These are phyloP conservation scores for Claviceps spartinae DNA, from an alignment of 2,329 filamentous ascomycete species.

Conservation along the genomic window DNA sequence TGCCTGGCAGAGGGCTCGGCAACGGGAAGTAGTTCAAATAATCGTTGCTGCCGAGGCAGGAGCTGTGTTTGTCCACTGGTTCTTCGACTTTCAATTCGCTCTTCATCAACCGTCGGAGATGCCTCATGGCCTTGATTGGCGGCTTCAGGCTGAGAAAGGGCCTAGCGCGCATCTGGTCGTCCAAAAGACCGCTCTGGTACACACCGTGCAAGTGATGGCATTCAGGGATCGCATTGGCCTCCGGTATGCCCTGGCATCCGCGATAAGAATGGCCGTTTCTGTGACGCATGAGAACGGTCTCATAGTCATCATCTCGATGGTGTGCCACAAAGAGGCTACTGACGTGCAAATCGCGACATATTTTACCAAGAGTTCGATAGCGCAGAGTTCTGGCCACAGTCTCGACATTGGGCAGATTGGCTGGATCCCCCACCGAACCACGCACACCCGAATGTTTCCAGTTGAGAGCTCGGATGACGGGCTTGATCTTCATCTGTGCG, in stretches of 20 bases:
- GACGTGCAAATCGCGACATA: conserved; percentile 39
- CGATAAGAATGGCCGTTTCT: conserved; percentile 50
- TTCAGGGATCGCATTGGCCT: conserved; percentile 62
- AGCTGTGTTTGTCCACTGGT: conserved; percentile 7
- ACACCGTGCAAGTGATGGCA: conserved; percentile 63
- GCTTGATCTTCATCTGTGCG: conserved; percentile 21
- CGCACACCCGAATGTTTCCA: conserved; percentile 29
- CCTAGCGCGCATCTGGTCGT: conserved; percentile 25
- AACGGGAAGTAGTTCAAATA: conserved; percentile 14
- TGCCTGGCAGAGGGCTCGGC: conserved; percentile 8
- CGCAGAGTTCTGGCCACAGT: conserved; percentile 59
- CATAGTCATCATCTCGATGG: conserved; percentile 81
- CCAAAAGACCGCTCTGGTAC: conserved; percentile 47
- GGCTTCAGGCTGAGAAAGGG: conserved; percentile 28
- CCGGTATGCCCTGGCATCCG: conserved; percentile 59
- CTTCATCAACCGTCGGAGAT: conserved; percentile 16
- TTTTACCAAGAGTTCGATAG: conserved; percentile 55
- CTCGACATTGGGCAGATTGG: conserved; percentile 52
- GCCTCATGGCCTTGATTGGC: conserved; percentile 15
- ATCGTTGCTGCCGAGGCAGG: conserved; percentile 10
- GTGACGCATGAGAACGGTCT: conserved; percentile 75
- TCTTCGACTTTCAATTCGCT: conserved; percentile 14
- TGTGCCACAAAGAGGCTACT: conserved; percentile 64
- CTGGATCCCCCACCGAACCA: conserved; percentile 18
- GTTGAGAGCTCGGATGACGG: conserved; percentile 15